Percentiles rank a stretch among this genome's conserved stretches.
Evolutionary conservation across 1,284 basidiomycete genomes (phyloP).

Genomic region (Austroboletus niveus): DNA sequence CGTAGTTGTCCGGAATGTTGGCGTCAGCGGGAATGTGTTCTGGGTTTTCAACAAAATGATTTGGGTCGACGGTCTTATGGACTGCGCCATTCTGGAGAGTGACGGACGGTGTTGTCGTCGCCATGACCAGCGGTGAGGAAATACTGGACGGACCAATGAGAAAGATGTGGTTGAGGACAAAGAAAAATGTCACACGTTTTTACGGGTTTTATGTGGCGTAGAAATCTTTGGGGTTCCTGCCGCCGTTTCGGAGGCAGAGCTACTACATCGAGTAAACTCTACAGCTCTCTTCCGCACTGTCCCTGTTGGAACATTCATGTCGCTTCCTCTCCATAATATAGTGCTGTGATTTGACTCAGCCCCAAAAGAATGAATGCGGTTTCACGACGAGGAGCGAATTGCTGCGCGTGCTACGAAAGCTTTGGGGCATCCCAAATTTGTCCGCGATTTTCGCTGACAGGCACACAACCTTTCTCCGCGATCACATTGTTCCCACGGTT

Average conservation of each 20-base stretch:
- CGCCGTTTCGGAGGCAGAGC: conserved; percentile 13
- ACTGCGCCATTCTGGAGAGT: conserved; percentile 11
- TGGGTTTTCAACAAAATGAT: conserved; percentile 30
- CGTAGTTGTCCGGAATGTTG: conserved; percentile 87
- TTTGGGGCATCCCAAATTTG: too few relatives aligned
- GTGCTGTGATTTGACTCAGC: too few relatives aligned
- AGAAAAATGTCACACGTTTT: neutral
- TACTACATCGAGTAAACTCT: neutral
- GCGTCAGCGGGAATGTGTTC: conserved; percentile 54
- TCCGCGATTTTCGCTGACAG: too few relatives aligned
- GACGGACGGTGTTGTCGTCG: conserved; percentile 27
- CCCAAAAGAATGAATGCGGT: too few relatives aligned
- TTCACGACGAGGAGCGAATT: too few relatives aligned
- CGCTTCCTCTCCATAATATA: too few relatives aligned
- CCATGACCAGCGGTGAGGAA: conserved; percentile 25
- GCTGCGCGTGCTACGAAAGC: too few relatives aligned
- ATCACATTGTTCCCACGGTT: too few relatives aligned
- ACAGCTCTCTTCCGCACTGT: too few relatives aligned
- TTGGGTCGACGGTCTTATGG: conserved; percentile 3
- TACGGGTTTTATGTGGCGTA: conserved; percentile 26
- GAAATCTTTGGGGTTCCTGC: conserved; percentile 38
- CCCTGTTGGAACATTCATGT: too few relatives aligned
- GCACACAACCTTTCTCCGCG: too few relatives aligned
- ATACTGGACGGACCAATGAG: conserved; percentile 26
- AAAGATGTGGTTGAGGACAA: conserved; percentile 27